These are phyloP conservation scores for Pseudocercospora crystallina DNA, from an alignment of 2,329 filamentous ascomycete species.

Conservation along the genomic window DNA sequence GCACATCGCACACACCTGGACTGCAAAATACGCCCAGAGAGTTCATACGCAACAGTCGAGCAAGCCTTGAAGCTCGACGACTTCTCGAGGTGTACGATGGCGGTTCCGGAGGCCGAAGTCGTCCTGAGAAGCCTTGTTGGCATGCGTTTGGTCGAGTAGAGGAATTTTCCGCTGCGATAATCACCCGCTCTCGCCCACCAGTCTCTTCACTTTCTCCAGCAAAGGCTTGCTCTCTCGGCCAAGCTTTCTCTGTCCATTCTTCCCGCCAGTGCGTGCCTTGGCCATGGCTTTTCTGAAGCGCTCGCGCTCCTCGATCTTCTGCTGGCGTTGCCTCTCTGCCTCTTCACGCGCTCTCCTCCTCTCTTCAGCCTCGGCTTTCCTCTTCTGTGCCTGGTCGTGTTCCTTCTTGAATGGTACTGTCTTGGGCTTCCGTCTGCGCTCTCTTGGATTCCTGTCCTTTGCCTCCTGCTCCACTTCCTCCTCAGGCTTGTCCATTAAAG, in stretches of 20 bases:
- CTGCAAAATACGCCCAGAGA: too few relatives aligned
- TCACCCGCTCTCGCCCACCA: conserved; percentile 53
- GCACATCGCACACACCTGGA: too few relatives aligned
- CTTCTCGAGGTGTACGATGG: too few relatives aligned
- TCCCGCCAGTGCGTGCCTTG: conserved; percentile 59
- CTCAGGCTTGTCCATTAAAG: conserved; percentile 30
- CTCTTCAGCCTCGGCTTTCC: conserved; percentile 64
- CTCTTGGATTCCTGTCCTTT: conserved; percentile 8
- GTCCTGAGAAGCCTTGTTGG: too few relatives aligned
- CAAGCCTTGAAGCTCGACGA: too few relatives aligned
- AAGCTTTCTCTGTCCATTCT: conserved; percentile 73
- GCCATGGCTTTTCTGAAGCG: conserved; percentile 68
- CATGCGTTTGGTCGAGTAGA: too few relatives aligned
- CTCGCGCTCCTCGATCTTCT: conserved; percentile 61
- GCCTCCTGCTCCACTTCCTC: conserved; percentile 14
- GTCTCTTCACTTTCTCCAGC: conserved; percentile 72
- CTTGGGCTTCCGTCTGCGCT: conserved; percentile 42
- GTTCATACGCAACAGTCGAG: too few relatives aligned
- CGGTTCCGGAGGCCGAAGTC: too few relatives aligned
- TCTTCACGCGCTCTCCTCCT: conserved; percentile 61
- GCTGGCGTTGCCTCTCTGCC: conserved; percentile 59
- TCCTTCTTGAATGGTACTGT: conserved; percentile 46
- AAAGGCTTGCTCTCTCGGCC: conserved; percentile 77
- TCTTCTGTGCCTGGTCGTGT: conserved; percentile 49
- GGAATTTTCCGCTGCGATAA: not conserved